A percentile compares a stretch with the other conserved stretches of the same genome.
Conservation (phyloP, 768 basidiomycete species). For the Lactarius trivialis region DNA sequence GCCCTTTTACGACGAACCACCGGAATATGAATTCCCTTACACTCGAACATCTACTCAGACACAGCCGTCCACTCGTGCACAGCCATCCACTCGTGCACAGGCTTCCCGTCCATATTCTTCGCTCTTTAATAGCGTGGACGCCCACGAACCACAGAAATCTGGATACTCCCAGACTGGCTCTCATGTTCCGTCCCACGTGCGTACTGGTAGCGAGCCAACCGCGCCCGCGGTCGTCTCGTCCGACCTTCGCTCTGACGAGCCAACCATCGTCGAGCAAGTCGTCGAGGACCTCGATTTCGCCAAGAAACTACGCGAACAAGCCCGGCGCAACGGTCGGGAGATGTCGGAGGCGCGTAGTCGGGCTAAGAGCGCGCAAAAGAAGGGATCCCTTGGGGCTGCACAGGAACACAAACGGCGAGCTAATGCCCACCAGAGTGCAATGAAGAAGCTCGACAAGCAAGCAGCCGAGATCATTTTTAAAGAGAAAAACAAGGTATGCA, state of each 20-base stretch:
- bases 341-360: background rate
- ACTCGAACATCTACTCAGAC: background rate
- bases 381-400: background rate
- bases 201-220: background rate
- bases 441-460: background rate
- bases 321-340: background rate
- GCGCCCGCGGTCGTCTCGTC: background rate
- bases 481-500: constrained; percentile 11
- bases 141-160: background rate
- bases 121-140: background rate
- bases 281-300: too few species aligned
- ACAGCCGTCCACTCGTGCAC: too few species aligned
- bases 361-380: background rate
- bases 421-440: background rate
- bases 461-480: constrained; percentile 3
- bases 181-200: background rate
- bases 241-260: background rate
- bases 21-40: background rate
- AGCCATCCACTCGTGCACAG: background rate
- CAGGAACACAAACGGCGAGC: background rate
- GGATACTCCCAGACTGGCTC: background rate
- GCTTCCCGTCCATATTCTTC: background rate
- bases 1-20: too few species aligned
- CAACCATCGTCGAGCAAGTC: background rate
- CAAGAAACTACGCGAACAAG: background rate